Evolutionary conservation across 73 alveolate genomes (phyloP).

Genomic region (Stentor coeruleus): DNA sequence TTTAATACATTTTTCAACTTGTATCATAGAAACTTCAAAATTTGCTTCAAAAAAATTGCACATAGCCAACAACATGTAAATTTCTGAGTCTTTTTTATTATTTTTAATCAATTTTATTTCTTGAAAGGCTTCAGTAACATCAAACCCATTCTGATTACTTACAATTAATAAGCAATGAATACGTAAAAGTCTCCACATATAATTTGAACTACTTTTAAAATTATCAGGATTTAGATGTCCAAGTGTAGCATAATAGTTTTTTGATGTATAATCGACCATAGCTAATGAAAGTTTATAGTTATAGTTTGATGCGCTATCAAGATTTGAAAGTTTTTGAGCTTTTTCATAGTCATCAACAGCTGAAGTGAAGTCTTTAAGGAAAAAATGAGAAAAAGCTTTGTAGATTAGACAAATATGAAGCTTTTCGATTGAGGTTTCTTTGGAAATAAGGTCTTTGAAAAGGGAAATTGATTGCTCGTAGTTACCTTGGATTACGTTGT

Average conservation of each 20-base stretch:
- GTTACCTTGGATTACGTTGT: slow-evolving; percentile 29
- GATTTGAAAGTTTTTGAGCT: neutral
- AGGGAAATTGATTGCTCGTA: slow-evolving; percentile 16
- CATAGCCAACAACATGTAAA: slow-evolving; percentile 22
- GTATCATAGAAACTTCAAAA: slow-evolving; percentile 27
- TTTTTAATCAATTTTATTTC: neutral
- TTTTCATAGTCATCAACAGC: slow-evolving; percentile 27
- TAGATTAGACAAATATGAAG: too few relatives aligned
- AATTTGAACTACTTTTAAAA: neutral
- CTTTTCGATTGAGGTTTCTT: too few relatives aligned
- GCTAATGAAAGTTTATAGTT: slow-evolving; percentile 31
- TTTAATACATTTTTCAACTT: slow-evolving; percentile 26
- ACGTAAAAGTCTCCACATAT: neutral
- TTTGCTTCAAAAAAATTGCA: slow-evolving; percentile 8
- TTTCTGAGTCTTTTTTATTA: slow-evolving; percentile 4
- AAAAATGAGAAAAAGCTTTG: too few relatives aligned
- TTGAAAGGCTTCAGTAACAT: neutral
- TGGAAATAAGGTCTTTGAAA: slow-evolving; percentile 23
- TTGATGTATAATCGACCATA: too few relatives aligned
- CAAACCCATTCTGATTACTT: too few relatives aligned
- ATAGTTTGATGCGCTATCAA: slow-evolving; percentile 20
- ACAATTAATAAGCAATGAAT: slow-evolving; percentile 28
- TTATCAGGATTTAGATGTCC: neutral
- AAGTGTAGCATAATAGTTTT: too few relatives aligned
- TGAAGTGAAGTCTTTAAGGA: too few relatives aligned